phyloP scores from a whole-genome alignment of 2,329 filamentous ascomycete species.

The Ophiostoma pallidulum region DNA sequence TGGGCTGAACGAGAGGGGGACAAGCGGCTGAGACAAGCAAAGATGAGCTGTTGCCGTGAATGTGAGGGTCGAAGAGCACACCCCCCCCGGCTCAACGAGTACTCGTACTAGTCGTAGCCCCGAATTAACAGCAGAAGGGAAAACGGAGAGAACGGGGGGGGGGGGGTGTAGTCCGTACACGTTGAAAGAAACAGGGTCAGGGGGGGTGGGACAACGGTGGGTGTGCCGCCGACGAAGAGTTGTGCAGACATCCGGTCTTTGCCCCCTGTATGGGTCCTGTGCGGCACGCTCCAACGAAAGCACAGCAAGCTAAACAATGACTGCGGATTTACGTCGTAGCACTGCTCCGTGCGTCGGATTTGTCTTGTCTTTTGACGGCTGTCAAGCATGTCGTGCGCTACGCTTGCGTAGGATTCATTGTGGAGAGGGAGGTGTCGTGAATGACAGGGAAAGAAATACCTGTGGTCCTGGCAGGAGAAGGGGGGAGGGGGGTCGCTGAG shows the following conservation, averaged over 20 bases:
- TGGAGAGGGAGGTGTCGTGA: too few relatives aligned
- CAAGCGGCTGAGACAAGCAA: constrained; percentile 12
- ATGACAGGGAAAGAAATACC: not conserved
- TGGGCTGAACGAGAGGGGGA: not conserved
- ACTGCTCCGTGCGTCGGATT: too few relatives aligned
- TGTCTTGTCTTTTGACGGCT: not conserved
- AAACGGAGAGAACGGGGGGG: not conserved
- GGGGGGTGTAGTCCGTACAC: not conserved
- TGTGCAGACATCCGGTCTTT: not conserved
- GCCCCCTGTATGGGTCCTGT: not conserved
- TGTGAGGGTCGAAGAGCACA: too few relatives aligned
- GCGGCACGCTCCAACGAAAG: not conserved
- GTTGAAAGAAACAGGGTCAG: too few relatives aligned
- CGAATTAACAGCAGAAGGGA: constrained; percentile 2
- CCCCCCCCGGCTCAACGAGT: not conserved
- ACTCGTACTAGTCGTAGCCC: not conserved
- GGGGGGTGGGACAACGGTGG: not conserved
- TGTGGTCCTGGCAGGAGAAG: too few relatives aligned
- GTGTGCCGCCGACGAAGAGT: not conserved
- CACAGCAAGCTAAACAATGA: not conserved
- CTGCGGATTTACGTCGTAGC: too few relatives aligned
- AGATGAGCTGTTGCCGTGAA: constrained; percentile 4
- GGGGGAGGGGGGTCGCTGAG: not conserved
- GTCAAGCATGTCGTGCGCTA: too few relatives aligned
- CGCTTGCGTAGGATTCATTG: too few relatives aligned